These are phyloP conservation scores for Pinus tabuliformis DNA, from an alignment of 75 land plant species.

Conservation along the genomic window DNA sequence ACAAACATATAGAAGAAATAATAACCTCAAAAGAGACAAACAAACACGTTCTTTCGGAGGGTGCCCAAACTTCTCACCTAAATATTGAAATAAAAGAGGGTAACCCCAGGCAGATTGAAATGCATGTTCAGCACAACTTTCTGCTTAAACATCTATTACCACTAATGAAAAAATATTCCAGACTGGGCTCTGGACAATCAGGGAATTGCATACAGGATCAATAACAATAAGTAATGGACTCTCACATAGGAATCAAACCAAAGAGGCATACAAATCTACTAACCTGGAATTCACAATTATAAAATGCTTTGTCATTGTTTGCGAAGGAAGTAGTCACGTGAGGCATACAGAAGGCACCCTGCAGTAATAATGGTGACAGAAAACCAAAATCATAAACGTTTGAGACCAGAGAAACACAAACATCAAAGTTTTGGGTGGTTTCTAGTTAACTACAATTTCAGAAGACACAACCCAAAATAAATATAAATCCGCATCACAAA, in stretches of 20 bases:
- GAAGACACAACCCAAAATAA: not conserved
- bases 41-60: too few relatives aligned
- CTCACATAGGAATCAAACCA: not conserved
- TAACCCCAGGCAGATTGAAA: too few relatives aligned
- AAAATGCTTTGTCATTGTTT: not conserved
- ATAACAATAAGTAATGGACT: too few relatives aligned
- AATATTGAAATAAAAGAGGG: too few relatives aligned
- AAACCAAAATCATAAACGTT: not conserved
- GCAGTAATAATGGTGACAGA: not conserved
- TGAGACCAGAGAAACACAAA: not conserved
- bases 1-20: too few relatives aligned
- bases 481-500: not conserved
- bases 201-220: too few relatives aligned
- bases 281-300: not conserved
- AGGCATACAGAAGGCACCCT: constrained; percentile 2
- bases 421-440: not conserved
- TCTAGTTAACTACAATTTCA: not conserved
- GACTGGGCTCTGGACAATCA: too few relatives aligned
- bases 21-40: too few relatives aligned
- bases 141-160: too few relatives aligned
- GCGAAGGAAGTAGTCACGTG: not conserved
- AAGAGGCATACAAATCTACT: not conserved
- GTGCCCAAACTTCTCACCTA: too few relatives aligned
- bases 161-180: too few relatives aligned
- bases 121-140: too few relatives aligned